Evolutionary conservation across 2,329 filamentous ascomycete species (phyloP), one percentile per base, ranked within the genome.

Genomic region (Diaporthe sp.): DNA sequence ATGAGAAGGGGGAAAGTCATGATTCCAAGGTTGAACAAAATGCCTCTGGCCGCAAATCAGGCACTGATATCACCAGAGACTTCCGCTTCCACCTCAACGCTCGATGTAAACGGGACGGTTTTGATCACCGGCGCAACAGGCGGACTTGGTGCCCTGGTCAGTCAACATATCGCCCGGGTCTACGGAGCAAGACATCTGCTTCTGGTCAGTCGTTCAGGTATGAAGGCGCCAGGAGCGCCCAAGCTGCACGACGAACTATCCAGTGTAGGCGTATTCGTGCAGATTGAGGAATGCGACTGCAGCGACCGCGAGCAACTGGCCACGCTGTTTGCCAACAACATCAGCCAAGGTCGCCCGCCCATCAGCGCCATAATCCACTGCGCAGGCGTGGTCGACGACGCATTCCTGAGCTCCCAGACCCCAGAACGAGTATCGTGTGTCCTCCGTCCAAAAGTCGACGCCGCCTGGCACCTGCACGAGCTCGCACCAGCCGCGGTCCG

Each of bases 401-500:
- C 65, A 4, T n/a, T 69, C 34, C 15, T 69, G 15, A 42, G 34
- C 49, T 69, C 49, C 1, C 65, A 69, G 37, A 42, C 7, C 34
- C 49, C 49, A 22, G 46, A 19, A 6, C 49, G 65, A 7, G 17
- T 69, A 8, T 69, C 65, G 49, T 34, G 49, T 8, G 65, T 69
- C 49, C 65, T 69, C 9, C n/a, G n/a, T 3, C 65, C 65, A 19
- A 69, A 69, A 5, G 65, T 69, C n/a, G n/a, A 69, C 65, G 65
- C 46, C n/a, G 65, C 65, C 12, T 69, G 65, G 65, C n/a, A n/a
- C 15, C n/a, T 69, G 34, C 65, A 69, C 34, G 49, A 69, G 49
- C 65, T 69, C 17, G 49, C 65, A 13, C 65, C 65, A 10, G 17
- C 49, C 4, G 42, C 65, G 1, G 65, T 69, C 3, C 49, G 65